Evolutionary conservation across 1,139 yeast genomes (phyloP).

Genomic region (Pichia sp.): DNA sequence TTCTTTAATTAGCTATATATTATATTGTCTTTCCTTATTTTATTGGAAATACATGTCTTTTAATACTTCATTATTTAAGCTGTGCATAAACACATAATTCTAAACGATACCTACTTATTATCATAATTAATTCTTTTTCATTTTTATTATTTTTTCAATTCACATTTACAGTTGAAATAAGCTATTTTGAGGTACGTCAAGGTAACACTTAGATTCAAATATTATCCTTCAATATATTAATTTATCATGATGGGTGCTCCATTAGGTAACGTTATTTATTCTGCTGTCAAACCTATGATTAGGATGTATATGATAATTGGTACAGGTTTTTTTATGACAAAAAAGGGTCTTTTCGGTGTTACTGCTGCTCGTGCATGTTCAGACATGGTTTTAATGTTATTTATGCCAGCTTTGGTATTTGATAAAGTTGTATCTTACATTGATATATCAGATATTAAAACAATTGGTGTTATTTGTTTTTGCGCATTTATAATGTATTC

Average conservation of each 20-base stretch:
- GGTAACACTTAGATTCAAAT: no score
- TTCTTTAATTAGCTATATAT: no score
- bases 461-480: constrained; percentile 48
- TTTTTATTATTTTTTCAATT: no score
- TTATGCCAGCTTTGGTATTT: constrained; percentile 53
- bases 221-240: no score
- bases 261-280: constrained; percentile 43
- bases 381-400: constrained; percentile 45
- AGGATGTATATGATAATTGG: constrained; percentile 52
- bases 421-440: constrained; percentile 45
- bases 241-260: constrained; percentile 20
- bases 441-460: constrained; percentile 47
- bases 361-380: constrained; percentile 54
- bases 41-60: no score
- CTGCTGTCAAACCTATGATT: constrained; percentile 55
- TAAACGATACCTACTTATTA: no score
- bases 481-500: constrained; percentile 46
- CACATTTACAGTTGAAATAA: no score
- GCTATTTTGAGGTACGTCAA: no score
- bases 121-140: no score
- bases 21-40: no score
- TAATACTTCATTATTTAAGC: no score
- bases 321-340: constrained; percentile 46
- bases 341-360: constrained; percentile 44
- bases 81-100: no score